A percentile compares a stretch with the other conserved stretches of the same genome.
Evolutionary conservation across 352 stramenopile genomes (phyloP).

Genomic region (Pythium biforme): DNA sequence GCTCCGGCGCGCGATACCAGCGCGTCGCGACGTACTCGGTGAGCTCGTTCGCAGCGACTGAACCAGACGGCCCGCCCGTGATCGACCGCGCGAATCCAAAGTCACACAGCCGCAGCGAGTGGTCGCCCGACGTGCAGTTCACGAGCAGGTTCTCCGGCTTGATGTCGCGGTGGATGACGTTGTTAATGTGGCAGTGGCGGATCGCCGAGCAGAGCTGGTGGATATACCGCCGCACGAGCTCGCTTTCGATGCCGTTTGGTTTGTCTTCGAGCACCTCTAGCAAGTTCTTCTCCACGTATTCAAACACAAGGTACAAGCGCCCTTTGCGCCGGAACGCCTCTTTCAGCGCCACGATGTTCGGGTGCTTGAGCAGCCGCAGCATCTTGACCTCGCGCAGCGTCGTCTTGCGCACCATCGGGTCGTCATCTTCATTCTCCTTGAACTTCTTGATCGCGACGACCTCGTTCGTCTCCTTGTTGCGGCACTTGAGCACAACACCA

Average conservation of each 20-base stretch:
- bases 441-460: conserved; percentile 99
- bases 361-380: conserved; percentile 97
- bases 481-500: conserved; percentile 92
- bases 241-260: conserved; percentile 79
- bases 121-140: conserved; percentile 91
- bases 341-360: conserved; percentile 97
- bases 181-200: conserved; percentile 96
- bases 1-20: conserved; percentile 98
- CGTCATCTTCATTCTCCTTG: conserved; percentile 90
- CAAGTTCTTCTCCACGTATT: conserved; percentile 97
- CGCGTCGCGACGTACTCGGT: conserved; percentile 99
- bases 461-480: conserved; percentile 95
- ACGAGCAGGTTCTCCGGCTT: conserved; percentile 99
- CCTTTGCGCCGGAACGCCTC: conserved; percentile 98
- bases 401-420: conserved; percentile 92
- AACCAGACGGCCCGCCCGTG: conserved; percentile 31
- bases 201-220: conserved; percentile 98
- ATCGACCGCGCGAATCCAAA: conserved; percentile 95
- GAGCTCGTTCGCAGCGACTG: conserved; percentile 85
- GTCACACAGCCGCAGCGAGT: conserved; percentile 98
- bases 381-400: conserved; percentile 97
- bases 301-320: conserved; percentile 96
- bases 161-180: conserved; percentile 98
- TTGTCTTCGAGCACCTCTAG: conserved; percentile 95
- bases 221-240: conserved; percentile 97